Evolutionary conservation across 2,329 filamentous ascomycete genomes (phyloP).

Genomic region (Tolypocladium tropicale): DNA sequence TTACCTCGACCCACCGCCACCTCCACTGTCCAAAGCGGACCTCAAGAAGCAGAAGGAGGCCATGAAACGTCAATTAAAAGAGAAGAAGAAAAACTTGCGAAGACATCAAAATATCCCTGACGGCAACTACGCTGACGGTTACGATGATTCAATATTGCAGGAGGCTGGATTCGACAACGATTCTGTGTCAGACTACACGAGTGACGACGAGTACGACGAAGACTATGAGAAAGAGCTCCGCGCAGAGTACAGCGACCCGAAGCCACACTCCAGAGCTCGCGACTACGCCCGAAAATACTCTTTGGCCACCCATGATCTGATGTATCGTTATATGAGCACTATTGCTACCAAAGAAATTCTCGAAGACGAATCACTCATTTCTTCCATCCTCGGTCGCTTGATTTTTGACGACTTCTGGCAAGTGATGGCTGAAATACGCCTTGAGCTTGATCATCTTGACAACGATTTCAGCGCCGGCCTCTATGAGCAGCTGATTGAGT

Average conservation of each 20-base stretch:
- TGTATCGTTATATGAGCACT: conserved; percentile 11
- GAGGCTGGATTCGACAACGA: conserved; percentile 2
- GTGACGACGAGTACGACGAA: conserved; percentile 12
- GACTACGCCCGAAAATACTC: conserved; percentile 18
- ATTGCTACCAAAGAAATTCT: conserved; percentile 4
- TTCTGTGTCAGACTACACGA: conserved; percentile 4
- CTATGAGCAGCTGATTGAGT: conserved; percentile 13
- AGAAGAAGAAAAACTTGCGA: conserved; percentile 1
- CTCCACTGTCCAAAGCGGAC: conserved; percentile 6
- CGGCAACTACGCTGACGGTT: background rate
- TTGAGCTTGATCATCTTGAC: conserved; percentile 15
- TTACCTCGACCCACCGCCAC: conserved; percentile 15
- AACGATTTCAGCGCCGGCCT: conserved; percentile 13
- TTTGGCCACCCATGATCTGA: conserved; percentile 11
- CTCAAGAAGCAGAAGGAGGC: conserved; percentile 7
- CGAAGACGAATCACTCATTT: conserved; percentile 6
- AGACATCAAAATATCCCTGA: background rate
- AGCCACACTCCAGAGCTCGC: conserved; percentile 10
- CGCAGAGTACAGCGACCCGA: conserved; percentile 9
- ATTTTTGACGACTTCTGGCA: conserved; percentile 16
- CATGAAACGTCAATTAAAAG: conserved; percentile 2
- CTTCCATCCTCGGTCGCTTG: conserved; percentile 7
- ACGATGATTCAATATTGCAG: background rate
- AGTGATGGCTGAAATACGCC: conserved; percentile 13
- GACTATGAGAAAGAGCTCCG: conserved; percentile 9